Base-by-base conservation (phyloP, 2,329 filamentous ascomycete genomes). In the Pestalotiopsis sp. region DNA sequence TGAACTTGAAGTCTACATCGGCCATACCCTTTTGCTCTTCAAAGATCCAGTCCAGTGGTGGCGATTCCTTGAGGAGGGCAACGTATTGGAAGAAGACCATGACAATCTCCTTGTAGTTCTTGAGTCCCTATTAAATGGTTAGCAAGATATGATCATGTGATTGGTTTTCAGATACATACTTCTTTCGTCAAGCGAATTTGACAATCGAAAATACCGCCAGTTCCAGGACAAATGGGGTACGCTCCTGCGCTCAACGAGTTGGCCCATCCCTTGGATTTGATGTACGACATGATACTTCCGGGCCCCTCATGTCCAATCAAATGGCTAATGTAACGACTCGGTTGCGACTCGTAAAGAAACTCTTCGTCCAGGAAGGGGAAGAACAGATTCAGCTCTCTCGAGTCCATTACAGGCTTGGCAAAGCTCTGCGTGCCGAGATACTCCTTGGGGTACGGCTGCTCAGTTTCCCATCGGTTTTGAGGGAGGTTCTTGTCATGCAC, bases 1-100 rank as follows among this genome's bases (percentile, higher is more conserved):
- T 93, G 82, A 97, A 99, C 73, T 92, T 93, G 85, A 99, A 99
- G 74, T 97, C 93, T 13, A 98, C 93, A 73, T 98, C 95, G 59
- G 93, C 91, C 82, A 98, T 90, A 45, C 91, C 91, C 80, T 95
- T 96, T 80, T 96, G 92, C 81, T 99, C 96, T 40, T 97, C 89
- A 69, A 96, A 95, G 68, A 98, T 94, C 96, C 96, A 98, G 78
- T 97, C 86, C 73, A 97, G 92, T 0, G 95, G 95, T 4, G 92
- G 88, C 2, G 87, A 86, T 75, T 97, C 93, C 71, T 90, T 90
- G 68, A 99, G 87, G 79, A 99, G 88, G 12, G 94, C 90, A 71
- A 98, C 90, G 76, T 99, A 99, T 78, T 97, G 92, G 82, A 98
- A 98, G 70, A 97, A 87, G 38, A 91, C 89, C 79, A 95, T 95